These are phyloP conservation scores for Coemansia erecta DNA, from an alignment of 192 early-diverging fungal genomes.

Conservation along the genomic window DNA sequence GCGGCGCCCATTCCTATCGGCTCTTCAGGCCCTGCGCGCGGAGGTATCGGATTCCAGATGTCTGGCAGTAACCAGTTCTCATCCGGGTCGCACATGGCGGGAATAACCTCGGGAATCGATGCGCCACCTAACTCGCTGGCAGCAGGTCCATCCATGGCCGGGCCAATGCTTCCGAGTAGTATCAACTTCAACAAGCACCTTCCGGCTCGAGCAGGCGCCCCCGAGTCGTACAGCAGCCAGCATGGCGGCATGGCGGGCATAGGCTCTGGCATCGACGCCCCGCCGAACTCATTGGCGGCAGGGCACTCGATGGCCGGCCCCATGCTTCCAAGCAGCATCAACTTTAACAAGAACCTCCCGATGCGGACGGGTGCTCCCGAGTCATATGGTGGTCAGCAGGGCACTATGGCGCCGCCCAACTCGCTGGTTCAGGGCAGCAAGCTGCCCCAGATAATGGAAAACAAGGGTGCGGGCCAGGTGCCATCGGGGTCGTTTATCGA, in stretches of 20 bases:
- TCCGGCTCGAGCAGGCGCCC: not conserved
- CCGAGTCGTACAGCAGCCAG: not conserved
- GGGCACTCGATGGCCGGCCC: not conserved
- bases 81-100: slow-evolving; percentile 6
- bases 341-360: not conserved
- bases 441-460: not conserved
- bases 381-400: slow-evolving; percentile 6
- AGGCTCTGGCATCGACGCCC: slow-evolving; percentile 22
- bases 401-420: slow-evolving; percentile 33
- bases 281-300: slow-evolving; percentile 24
- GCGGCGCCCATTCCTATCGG: slow-evolving; percentile 26
- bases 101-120: slow-evolving; percentile 13
- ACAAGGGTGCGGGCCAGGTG: slow-evolving; percentile 12
- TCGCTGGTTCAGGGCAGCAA: slow-evolving; percentile 11
- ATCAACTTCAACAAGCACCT: not conserved
- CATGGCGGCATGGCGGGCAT: not conserved
- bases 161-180: not conserved
- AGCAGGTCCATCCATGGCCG: not conserved
- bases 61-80: slow-evolving; percentile 2
- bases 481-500: slow-evolving; percentile 24
- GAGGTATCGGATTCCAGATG: not conserved
- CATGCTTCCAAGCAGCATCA: not conserved
- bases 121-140: slow-evolving; percentile 39
- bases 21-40: not conserved
- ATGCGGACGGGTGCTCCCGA: not conserved